These are phyloP conservation scores for Ophiostoma ips DNA, from an alignment of 2,329 filamentous ascomycete species.

Conservation along the genomic window DNA sequence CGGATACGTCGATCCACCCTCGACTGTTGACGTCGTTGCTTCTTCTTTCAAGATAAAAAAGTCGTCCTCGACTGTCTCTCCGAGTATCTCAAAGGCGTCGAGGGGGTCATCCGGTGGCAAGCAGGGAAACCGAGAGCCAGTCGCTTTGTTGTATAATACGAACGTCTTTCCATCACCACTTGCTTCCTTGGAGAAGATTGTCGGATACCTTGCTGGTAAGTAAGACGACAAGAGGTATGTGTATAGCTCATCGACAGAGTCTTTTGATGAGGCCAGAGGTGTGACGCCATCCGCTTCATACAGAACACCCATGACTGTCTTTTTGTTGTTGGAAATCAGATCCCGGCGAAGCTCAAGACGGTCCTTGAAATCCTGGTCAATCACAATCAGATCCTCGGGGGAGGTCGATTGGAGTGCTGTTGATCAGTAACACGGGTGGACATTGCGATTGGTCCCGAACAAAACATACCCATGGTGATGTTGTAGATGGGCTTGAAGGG, in stretches of 20 bases:
- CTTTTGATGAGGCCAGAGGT: slow-evolving; percentile 19
- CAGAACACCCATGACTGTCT: slow-evolving; percentile 28
- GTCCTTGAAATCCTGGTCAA: slow-evolving; percentile 36
- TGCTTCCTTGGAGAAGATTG: slow-evolving; percentile 28
- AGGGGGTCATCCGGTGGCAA: slow-evolving; percentile 18
- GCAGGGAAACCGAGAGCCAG: slow-evolving; percentile 19
- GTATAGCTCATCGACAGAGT: slow-evolving; percentile 22
- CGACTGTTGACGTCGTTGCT: slow-evolving; percentile 9
- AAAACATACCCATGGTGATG: slow-evolving; percentile 36
- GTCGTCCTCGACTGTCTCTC: slow-evolving; percentile 40
- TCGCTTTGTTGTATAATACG: slow-evolving; percentile 28
- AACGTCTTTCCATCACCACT: slow-evolving; percentile 13
- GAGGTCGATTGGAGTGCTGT: slow-evolving; percentile 28
- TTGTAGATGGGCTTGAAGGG: slow-evolving; percentile 39
- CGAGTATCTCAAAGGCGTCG: slow-evolving; percentile 15
- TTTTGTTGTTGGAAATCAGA: slow-evolving; percentile 25
- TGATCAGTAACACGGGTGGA: neutral
- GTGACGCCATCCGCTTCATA: slow-evolving; percentile 14
- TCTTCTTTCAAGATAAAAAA: slow-evolving; percentile 34
- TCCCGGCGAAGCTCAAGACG: slow-evolving; percentile 27
- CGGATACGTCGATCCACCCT: slow-evolving; percentile 13
- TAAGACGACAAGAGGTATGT: slow-evolving; percentile 3
- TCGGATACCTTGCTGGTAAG: slow-evolving; percentile 10
- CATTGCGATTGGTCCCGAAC: neutral
- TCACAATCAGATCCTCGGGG: slow-evolving; percentile 36